phyloP scores from a whole-genome alignment of 257 asterid genomes.

The Solanum pennellii region DNA sequence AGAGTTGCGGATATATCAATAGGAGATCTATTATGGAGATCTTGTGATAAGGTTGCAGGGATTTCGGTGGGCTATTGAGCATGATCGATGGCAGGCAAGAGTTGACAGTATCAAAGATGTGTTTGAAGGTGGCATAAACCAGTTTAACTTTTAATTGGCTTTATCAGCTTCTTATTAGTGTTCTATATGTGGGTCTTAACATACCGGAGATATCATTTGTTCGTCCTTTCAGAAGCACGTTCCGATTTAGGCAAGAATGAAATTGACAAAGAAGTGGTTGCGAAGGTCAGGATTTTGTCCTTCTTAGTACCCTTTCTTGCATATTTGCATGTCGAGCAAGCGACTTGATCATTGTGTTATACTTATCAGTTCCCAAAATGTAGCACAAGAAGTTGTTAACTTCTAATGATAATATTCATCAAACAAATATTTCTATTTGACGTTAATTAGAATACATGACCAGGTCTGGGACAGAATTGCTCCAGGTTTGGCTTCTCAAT shows the following conservation, averaged over 20 bases:
- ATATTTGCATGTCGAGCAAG: neutral
- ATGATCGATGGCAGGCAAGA: constrained; percentile 81
- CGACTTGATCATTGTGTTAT: neutral
- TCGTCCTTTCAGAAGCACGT: constrained; percentile 62
- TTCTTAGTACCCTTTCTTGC: neutral
- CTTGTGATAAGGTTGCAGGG: constrained; percentile 33
- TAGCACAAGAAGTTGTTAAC: neutral
- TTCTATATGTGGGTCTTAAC: neutral
- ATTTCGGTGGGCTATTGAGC: constrained; percentile 85
- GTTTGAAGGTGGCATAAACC: constrained; percentile 49
- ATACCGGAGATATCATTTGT: neutral
- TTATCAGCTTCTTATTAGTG: neutral
- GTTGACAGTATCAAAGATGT: constrained; percentile 77
- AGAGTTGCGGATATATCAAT: neutral
- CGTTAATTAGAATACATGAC: neutral
- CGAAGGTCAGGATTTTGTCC: constrained; percentile 39
- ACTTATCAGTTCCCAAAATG: neutral
- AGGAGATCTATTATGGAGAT: neutral
- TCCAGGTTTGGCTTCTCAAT: constrained; percentile 68
- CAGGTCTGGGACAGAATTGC: constrained; percentile 96
- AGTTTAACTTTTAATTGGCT: neutral
- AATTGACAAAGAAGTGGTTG: constrained; percentile 74
- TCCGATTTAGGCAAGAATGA: constrained; percentile 47
- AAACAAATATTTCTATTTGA: neutral
- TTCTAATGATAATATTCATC: neutral